Conservation (phyloP, 306 rosid species). For the Echinosophora koreensis region DNA sequence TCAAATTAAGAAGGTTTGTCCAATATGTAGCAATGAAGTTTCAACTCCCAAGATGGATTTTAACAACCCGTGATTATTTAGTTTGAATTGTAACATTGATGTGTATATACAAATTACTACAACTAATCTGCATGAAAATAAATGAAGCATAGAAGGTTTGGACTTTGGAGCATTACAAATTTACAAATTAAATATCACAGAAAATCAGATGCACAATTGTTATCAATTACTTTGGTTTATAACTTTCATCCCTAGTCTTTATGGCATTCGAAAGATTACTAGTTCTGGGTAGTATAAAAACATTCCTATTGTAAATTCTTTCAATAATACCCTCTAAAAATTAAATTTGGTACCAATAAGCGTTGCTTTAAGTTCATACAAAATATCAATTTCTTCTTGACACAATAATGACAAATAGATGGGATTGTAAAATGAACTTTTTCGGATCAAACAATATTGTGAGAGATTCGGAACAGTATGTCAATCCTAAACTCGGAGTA, state of each 20-base stretch:
- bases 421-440: background rate
- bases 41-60: constrained; percentile 35
- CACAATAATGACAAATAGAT: constrained; percentile 11
- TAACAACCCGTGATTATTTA: constrained; percentile 33
- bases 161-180: constrained; percentile 21
- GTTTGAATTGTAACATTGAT: constrained; percentile 18
- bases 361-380: background rate
- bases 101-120: constrained; percentile 22
- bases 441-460: background rate
- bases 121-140: constrained; percentile 20
- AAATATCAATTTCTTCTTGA: constrained; percentile 3
- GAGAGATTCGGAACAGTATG: background rate
- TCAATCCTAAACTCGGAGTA: constrained; percentile 1
- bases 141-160: constrained; percentile 31
- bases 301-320: background rate
- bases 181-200: background rate
- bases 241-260: background rate
- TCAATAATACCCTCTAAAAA: background rate
- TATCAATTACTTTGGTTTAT: background rate
- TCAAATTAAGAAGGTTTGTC: constrained; percentile 84
- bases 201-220: background rate
- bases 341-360: too few species aligned
- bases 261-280: background rate
- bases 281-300: background rate
- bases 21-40: constrained; percentile 71